These are phyloP conservation scores for Paragyromitra xinjiangensis DNA, from an alignment of 495 filamentous ascomycete species.

Conservation along the genomic window DNA sequence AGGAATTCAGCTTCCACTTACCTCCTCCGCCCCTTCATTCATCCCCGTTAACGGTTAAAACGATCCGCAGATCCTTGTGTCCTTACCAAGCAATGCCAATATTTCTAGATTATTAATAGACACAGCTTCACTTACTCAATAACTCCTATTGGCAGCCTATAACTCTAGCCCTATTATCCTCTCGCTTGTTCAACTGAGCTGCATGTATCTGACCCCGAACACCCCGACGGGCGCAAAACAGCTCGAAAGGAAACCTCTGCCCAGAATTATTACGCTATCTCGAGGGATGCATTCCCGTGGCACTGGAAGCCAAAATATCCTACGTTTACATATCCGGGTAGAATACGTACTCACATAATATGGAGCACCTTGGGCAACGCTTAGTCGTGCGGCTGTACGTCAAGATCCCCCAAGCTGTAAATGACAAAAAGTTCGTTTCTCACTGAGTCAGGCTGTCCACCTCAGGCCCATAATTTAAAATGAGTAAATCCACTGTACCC, in stretches of 20 bases:
- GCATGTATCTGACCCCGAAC: constrained; percentile 9
- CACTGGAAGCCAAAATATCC: constrained; percentile 24
- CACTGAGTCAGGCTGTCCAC: too few relatives aligned
- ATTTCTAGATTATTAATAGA: background rate
- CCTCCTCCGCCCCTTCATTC: background rate
- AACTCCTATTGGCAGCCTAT: background rate
- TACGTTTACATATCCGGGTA: constrained; percentile 5
- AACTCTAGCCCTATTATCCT: background rate
- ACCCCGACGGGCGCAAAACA: background rate
- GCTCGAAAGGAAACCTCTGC: background rate
- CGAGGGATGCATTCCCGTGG: constrained; percentile 17
- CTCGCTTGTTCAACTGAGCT: background rate
- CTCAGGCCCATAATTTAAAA: background rate
- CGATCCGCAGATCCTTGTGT: background rate
- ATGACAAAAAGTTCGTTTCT: background rate
- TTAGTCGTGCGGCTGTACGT: background rate
- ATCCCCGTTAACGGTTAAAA: background rate
- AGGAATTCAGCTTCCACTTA: background rate
- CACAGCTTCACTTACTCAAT: background rate
- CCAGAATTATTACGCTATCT: background rate
- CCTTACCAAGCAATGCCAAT: background rate
- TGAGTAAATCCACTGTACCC: background rate
- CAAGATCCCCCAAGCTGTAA: background rate
- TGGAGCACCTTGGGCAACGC: background rate
- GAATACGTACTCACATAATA: background rate